phyloP scores from a whole-genome alignment of 2,329 filamentous ascomycete genomes.

The Rhexocercosporidium sp. region DNA sequence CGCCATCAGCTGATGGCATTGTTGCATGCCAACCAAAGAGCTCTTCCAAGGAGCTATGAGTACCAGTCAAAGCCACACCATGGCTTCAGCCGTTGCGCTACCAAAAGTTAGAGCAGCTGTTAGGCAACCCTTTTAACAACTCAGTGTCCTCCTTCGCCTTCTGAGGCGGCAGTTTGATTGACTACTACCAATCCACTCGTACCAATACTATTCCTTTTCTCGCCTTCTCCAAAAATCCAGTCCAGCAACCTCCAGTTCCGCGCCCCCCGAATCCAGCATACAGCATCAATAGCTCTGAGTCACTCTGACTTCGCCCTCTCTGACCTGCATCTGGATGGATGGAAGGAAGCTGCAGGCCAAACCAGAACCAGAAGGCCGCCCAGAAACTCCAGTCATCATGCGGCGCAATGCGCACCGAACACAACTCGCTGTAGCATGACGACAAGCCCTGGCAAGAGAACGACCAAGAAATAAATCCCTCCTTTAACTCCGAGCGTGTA shows the following conservation, averaged over 20 bases:
- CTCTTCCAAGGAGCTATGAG: background rate
- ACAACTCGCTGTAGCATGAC: conserved; percentile 23
- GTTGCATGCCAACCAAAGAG: background rate
- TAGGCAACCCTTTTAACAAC: conserved; percentile 13
- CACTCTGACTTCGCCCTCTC: conserved; percentile 24
- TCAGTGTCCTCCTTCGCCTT: conserved; percentile 9
- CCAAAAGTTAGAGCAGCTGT: background rate
- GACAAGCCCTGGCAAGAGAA: conserved; percentile 10
- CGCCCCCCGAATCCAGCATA: background rate
- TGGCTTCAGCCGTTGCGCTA: conserved; percentile 15
- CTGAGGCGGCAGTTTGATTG: background rate
- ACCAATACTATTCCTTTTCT: background rate
- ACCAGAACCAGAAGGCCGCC: conserved; percentile 3
- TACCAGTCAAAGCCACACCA: conserved; percentile 6
- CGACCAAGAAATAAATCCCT: conserved; percentile 5
- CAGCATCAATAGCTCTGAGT: conserved; percentile 23
- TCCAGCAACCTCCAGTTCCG: background rate
- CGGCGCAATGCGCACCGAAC: conserved; percentile 21
- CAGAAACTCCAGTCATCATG: conserved; percentile 12
- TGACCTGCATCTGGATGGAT: background rate
- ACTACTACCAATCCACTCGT: background rate
- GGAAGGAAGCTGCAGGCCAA: conserved; percentile 1
- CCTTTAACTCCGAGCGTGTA: conserved; percentile 16
- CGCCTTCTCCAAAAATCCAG: background rate
- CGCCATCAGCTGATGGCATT: background rate